Conservation (phyloP, 257 asterid species). For the Mitragyna speciosa region DNA sequence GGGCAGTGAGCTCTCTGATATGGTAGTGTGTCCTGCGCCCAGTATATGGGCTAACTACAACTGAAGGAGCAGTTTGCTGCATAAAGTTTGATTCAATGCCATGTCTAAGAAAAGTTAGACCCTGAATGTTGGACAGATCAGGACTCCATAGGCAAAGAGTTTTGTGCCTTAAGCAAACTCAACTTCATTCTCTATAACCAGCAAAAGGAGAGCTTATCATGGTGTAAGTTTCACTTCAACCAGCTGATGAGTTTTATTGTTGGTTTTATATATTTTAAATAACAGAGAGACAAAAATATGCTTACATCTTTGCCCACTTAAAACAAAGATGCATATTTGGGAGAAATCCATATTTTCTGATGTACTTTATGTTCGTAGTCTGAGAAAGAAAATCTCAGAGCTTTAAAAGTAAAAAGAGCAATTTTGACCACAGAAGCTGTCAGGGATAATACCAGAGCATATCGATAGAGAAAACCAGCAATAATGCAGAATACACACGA, state of each 20-base stretch:
- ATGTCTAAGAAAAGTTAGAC: not conserved
- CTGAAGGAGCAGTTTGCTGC: no score
- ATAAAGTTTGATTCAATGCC: no score
- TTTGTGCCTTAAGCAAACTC: not conserved
- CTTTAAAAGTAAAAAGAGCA: not conserved
- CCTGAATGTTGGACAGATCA: not conserved
- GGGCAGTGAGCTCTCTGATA: not conserved
- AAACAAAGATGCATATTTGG: not conserved
- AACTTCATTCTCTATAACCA: not conserved
- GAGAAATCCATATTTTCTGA: not conserved
- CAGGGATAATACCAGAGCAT: slow-evolving; percentile 64
- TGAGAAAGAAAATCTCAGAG: not conserved
- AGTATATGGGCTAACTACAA: not conserved
- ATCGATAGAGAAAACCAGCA: slow-evolving; percentile 72
- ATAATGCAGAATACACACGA: slow-evolving; percentile 83
- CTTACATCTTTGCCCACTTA: not conserved
- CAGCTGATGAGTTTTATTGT: no score
- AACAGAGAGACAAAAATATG: not conserved
- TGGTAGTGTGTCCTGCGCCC: not conserved
- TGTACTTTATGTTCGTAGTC: not conserved
- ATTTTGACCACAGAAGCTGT: not conserved
- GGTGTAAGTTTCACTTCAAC: not conserved
- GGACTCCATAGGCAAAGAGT: not conserved
- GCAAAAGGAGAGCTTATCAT: not conserved
- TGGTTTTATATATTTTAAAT: no score